These are phyloP conservation scores for Lathyrus sativus DNA, from an alignment of 306 rosid genomes.

Conservation along the genomic window DNA sequence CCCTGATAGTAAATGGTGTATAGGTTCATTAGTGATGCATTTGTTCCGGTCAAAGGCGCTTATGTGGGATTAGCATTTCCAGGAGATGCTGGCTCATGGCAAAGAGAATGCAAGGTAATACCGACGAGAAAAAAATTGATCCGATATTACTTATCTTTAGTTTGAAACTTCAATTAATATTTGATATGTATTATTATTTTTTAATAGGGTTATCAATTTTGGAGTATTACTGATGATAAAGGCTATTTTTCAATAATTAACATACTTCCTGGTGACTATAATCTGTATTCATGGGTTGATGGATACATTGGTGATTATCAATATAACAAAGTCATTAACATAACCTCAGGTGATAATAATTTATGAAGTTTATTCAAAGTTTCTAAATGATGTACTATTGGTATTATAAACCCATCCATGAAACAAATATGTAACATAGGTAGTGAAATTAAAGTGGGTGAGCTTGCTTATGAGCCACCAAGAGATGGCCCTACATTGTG, in stretches of 20 bases:
- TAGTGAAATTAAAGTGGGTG: slow-evolving; percentile 52
- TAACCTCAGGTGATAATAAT: slow-evolving; percentile 61
- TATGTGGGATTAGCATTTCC: slow-evolving; percentile 72
- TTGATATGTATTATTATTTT: slow-evolving; percentile 4
- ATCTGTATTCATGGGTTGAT: slow-evolving; percentile 72
- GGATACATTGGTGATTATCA: slow-evolving; percentile 69
- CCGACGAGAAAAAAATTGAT: too few relatives aligned
- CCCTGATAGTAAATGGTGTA: neutral
- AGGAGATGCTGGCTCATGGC: slow-evolving; percentile 92
- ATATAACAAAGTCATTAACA: slow-evolving; percentile 40
- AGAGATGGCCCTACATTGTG: slow-evolving; percentile 87
- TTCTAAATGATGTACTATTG: slow-evolving; percentile 1
- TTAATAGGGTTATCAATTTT: slow-evolving; percentile 87
- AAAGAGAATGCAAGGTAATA: slow-evolving; percentile 69
- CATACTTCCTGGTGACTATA: slow-evolving; percentile 56
- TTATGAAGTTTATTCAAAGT: neutral
- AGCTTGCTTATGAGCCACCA: slow-evolving; percentile 66
- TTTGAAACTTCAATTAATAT: neutral
- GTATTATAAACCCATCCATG: slow-evolving; percentile 17
- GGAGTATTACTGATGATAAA: slow-evolving; percentile 69
- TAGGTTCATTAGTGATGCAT: slow-evolving; percentile 52
- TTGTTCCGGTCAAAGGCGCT: slow-evolving; percentile 52
- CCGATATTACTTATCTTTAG: too few relatives aligned
- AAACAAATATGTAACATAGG: slow-evolving; percentile 43
- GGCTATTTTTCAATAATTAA: slow-evolving; percentile 63